Evolutionary conservation across 495 filamentous ascomycete genomes (phyloP), one percentile per base, ranked within the genome.

Genomic region (Aspergillus funiculosus): DNA sequence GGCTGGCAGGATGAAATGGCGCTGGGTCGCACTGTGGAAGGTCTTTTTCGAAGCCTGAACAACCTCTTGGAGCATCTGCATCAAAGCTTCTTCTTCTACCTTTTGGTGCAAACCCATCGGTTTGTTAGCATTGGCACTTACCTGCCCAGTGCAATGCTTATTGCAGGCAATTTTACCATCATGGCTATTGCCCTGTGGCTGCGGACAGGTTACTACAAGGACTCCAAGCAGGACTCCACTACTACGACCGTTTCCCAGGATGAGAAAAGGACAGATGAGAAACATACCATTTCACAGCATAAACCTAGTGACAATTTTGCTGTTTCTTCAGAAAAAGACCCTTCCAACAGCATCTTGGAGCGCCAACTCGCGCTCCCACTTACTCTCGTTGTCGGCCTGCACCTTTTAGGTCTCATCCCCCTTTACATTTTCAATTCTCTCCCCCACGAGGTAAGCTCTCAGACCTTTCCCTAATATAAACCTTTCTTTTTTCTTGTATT

Each of bases 91-190:
- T 98, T 98, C 75, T 97, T 98, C 69, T 98, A 98, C 63, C 69
- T 98, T 18, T 78, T 98, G 13, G 89, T 98, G 78, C 82, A 88
- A 42, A 74, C 81, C 13, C 83, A 92, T 41, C 79, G 89, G 6
- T 98, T 97, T 63, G 94, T 97, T 43, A 96, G 91, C 63, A 98
- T 98, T 49, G 92, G 92, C 14, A 98, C 92, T 1, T 98, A 98
- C 57, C 72, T 98, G 4, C 92, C 94, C 4, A 94, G 89, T 63
- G 92, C 90, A 5, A 97, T 98, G 94, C 66, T 96, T 20, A 77
- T 98, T 44, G 94, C 94, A 6, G 83, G 76, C 17, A 96, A 90
- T 60, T 97, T 97, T 51, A 94, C 86, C 14, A 90, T 98, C 68
- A 94, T 87, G 74, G 87, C 91, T 6, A 92, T 98, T 52, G 81